Percentiles rank a stretch among this genome's conserved stretches.
phyloP scores from a whole-genome alignment of 352 stramenopile species.

The Pythium periplocum region DNA sequence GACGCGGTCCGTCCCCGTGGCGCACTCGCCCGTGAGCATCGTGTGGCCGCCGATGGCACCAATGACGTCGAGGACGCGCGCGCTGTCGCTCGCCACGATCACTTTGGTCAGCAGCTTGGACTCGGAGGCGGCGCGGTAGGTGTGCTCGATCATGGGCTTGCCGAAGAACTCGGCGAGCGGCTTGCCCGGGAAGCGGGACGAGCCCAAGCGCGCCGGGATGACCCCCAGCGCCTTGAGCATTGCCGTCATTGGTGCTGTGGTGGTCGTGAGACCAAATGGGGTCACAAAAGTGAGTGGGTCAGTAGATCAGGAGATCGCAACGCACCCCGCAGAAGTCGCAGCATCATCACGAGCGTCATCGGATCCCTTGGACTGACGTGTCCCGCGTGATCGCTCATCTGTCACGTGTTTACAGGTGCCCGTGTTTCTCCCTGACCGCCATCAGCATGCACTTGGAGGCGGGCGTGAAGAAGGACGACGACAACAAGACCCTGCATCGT shows the following conservation, averaged over 20 bases:
- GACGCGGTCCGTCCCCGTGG: conserved; percentile 72
- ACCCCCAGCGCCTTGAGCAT: conserved; percentile 66
- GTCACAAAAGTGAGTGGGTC: too few relatives aligned
- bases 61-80: conserved; percentile 45
- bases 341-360: too few relatives aligned
- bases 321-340: too few relatives aligned
- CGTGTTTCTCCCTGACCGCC: not conserved
- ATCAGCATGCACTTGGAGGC: conserved; percentile 53
- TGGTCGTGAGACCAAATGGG: not conserved
- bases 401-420: not conserved
- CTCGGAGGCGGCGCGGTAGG: conserved; percentile 46
- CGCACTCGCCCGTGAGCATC: conserved; percentile 61
- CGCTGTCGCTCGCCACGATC: conserved; percentile 77
- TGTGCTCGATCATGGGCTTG: conserved; percentile 83
- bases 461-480: conserved; percentile 46
- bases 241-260: not conserved
- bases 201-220: conserved; percentile 71
- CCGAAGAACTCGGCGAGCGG: conserved; percentile 74
- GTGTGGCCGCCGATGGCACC: conserved; percentile 32
- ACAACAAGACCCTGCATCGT: conserved; percentile 37
- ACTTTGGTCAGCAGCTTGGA: conserved; percentile 59
- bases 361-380: too few relatives aligned
- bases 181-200: conserved; percentile 74
- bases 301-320: too few relatives aligned
- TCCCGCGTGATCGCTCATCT: too few relatives aligned